Evolutionary conservation across 257 asterid genomes (phyloP).

Genomic region (Fraxinus quadrangulata): DNA sequence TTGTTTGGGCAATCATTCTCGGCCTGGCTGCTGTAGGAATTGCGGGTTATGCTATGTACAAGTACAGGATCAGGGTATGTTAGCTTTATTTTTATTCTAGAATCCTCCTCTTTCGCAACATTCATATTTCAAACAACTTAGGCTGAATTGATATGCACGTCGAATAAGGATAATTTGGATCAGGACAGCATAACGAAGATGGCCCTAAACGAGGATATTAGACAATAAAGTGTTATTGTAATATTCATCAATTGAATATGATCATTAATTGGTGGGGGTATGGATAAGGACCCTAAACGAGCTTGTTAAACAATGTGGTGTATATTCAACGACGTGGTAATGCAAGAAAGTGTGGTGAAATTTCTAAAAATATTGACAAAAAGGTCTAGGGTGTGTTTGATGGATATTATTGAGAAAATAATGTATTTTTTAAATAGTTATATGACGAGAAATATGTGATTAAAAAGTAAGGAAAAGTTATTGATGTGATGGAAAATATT

Average conservation of each 20-base stretch:
- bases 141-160: neutral
- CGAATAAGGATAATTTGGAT: constrained; percentile 2
- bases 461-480: too few relatives aligned
- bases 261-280: neutral
- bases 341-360: neutral
- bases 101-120: neutral
- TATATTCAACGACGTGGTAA: neutral
- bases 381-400: neutral
- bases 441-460: too few relatives aligned
- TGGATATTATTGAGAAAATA: too few relatives aligned
- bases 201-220: neutral
- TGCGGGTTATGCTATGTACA: constrained; percentile 5
- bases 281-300: neutral
- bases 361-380: neutral
- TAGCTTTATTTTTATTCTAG: neutral
- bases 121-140: neutral
- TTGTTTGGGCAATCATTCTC: constrained; percentile 49
- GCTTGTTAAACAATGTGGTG: neutral
- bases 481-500: too few relatives aligned
- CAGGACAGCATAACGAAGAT: neutral
- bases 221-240: neutral
- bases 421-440: too few relatives aligned
- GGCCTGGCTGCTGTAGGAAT: constrained; percentile 28
- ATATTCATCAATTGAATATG: neutral
- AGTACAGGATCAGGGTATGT: constrained; percentile 9